Conservation (phyloP, 2,329 filamentous ascomycete species). For the Xenosphaeropsis pyriputrescens region DNA sequence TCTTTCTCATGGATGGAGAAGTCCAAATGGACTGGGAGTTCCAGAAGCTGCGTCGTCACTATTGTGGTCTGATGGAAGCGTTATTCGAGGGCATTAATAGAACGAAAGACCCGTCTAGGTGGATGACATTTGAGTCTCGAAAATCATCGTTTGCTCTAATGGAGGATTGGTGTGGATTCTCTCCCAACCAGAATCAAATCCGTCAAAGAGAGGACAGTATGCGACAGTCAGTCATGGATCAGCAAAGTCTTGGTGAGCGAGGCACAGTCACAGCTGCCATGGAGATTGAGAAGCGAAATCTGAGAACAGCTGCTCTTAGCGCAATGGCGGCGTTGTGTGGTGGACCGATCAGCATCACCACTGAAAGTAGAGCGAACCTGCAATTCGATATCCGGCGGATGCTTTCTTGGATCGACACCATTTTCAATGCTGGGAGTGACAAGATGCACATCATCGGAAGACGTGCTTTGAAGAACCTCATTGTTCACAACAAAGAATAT, state of each 20-base stretch:
- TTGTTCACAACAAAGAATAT: slow-evolving; percentile 80
- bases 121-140: slow-evolving; percentile 94
- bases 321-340: slow-evolving; percentile 91
- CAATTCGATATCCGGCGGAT: slow-evolving; percentile 89
- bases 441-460: slow-evolving; percentile 83
- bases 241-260: slow-evolving; percentile 58
- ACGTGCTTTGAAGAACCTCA: slow-evolving; percentile 75
- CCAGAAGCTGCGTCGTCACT: slow-evolving; percentile 80
- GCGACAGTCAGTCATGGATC: slow-evolving; percentile 70
- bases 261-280: slow-evolving; percentile 75
- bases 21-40: slow-evolving; percentile 93
- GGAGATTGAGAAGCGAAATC: slow-evolving; percentile 91
- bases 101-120: slow-evolving; percentile 71
- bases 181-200: slow-evolving; percentile 75
- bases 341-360: slow-evolving; percentile 72
- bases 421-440: slow-evolving; percentile 85
- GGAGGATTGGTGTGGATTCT: slow-evolving; percentile 99
- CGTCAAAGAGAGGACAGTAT: slow-evolving; percentile 74
- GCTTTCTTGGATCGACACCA: slow-evolving; percentile 88
- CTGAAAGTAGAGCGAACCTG: slow-evolving; percentile 72
- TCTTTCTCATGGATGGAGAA: slow-evolving; percentile 89
- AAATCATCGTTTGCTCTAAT: slow-evolving; percentile 93
- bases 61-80: slow-evolving; percentile 86
- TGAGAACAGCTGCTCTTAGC: slow-evolving; percentile 79
- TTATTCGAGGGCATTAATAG: slow-evolving; percentile 84